Percentiles rank a stretch among this genome's conserved stretches.
Evolutionary conservation across 2,329 filamentous ascomycete species (phyloP).

Genomic region (Podosphaera leucotricha): DNA sequence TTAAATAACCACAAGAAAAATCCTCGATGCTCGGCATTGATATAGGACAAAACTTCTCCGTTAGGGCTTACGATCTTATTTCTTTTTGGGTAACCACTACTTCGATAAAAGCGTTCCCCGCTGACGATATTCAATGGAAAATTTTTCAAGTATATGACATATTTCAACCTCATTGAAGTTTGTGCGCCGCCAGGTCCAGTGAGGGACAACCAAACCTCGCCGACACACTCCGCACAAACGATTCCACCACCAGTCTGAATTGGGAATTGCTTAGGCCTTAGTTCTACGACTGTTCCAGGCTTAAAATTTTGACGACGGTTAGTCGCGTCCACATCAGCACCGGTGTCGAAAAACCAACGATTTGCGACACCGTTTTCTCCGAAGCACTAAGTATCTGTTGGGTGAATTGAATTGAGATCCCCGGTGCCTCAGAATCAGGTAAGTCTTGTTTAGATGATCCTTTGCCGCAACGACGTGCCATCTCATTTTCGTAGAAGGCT

Average conservation of each 20-base stretch:
- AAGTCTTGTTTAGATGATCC: neutral
- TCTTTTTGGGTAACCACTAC: neutral
- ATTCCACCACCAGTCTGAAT: neutral
- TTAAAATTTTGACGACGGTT: neutral
- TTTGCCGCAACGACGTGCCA: neutral
- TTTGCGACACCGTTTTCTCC: no score
- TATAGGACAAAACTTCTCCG: neutral
- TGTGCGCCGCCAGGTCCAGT: neutral
- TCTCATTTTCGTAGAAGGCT: neutral
- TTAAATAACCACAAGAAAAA: constrained; percentile 1
- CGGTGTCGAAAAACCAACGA: neutral
- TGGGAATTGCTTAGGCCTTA: neutral
- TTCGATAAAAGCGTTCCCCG: neutral
- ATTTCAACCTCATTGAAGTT: neutral
- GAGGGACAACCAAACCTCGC: neutral
- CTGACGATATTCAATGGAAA: neutral
- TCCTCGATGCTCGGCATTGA: neutral
- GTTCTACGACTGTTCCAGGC: neutral
- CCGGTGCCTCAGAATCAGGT: no score
- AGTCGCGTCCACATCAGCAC: neutral
- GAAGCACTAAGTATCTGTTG: neutral
- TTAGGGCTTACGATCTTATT: neutral
- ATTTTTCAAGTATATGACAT: neutral
- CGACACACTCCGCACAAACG: neutral
- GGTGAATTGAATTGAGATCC: neutral